Evolutionary conservation across 2,329 filamentous ascomycete genomes (phyloP).

Genomic region (Pyrenochaeta sp.): DNA sequence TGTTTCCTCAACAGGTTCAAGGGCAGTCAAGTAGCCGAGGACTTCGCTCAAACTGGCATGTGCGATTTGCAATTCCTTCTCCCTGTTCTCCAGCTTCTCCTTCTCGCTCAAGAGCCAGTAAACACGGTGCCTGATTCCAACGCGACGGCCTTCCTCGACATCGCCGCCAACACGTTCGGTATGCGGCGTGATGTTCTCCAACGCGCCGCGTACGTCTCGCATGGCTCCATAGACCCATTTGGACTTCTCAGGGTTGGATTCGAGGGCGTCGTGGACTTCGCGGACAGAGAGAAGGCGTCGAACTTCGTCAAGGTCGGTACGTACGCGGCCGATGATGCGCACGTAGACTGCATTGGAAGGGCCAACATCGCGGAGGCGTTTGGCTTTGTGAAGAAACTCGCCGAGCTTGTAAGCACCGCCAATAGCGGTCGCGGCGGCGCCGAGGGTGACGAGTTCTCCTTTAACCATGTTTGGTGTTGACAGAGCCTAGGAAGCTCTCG

Average conservation of each 20-base stretch:
- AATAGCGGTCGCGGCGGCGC: conserved; percentile 43
- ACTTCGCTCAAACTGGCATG: conserved; percentile 48
- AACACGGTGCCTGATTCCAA: conserved; percentile 48
- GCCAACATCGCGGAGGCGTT: conserved; percentile 47
- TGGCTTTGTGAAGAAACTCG: conserved; percentile 48
- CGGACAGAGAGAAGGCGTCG: conserved; percentile 47
- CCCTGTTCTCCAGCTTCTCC: conserved; percentile 49
- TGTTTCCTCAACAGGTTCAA: conserved; percentile 41
- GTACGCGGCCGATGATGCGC: conserved; percentile 49
- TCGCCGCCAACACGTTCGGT: conserved; percentile 48
- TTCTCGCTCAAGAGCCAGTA: conserved; percentile 51
- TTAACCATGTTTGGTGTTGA: conserved; percentile 39
- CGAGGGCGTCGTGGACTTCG: conserved; percentile 49
- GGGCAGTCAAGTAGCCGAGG: conserved; percentile 43
- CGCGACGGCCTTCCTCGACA: conserved; percentile 43
- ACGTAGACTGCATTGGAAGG: conserved; percentile 50
- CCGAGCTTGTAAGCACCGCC: conserved; percentile 50
- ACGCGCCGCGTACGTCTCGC: conserved; percentile 46
- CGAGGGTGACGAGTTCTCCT: conserved; percentile 42
- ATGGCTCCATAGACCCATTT: conserved; percentile 50
- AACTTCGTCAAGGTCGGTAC: conserved; percentile 49
- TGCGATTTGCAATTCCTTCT: conserved; percentile 46
- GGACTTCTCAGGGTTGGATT: conserved; percentile 46
- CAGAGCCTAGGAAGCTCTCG: conserved; percentile 16
- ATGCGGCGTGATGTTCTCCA: conserved; percentile 49